These are phyloP conservation scores for Pharus latifolius DNA, from an alignment of 176 grass and related monocot genomes.

Conservation along the genomic window DNA sequence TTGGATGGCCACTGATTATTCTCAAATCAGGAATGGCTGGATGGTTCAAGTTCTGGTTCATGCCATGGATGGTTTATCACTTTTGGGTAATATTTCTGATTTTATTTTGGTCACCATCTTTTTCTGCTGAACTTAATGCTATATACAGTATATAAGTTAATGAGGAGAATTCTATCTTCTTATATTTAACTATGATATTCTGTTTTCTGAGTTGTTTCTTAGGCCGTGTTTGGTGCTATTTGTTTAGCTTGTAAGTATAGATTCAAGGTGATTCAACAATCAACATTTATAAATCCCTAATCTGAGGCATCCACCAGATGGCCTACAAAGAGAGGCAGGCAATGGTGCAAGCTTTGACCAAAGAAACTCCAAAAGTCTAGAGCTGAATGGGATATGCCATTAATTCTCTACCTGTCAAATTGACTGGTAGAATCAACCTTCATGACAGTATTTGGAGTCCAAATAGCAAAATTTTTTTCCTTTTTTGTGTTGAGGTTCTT, in stretches of 20 bases:
- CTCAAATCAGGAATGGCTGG: slow-evolving; percentile 62
- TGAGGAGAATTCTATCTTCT: neutral
- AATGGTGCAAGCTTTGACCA: neutral
- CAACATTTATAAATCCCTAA: neutral
- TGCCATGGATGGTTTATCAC: slow-evolving; percentile 97
- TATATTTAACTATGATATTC: neutral
- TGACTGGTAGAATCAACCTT: too few species aligned
- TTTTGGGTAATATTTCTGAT: slow-evolving; percentile 71
- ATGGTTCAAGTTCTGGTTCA: slow-evolving; percentile 98
- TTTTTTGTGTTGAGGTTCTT: too few species aligned
- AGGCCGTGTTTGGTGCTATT: too few species aligned
- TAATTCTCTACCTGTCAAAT: too few species aligned
- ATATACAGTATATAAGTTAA: neutral
- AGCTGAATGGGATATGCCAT: neutral
- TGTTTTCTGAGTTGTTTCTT: neutral
- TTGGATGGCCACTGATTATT: slow-evolving; percentile 96
- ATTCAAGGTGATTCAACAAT: neutral
- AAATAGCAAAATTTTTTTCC: slow-evolving; percentile 8
- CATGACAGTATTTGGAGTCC: neutral
- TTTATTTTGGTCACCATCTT: neutral
- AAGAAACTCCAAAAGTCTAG: neutral
- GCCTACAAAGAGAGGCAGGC: neutral
- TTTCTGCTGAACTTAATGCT: neutral
- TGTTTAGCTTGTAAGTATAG: neutral
- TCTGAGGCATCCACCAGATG: neutral